A percentile compares a stretch with the other conserved stretches of the same genome.
phyloP scores from a whole-genome alignment of 164 flowering plant genomes.

The Warburgia ugandensis region DNA sequence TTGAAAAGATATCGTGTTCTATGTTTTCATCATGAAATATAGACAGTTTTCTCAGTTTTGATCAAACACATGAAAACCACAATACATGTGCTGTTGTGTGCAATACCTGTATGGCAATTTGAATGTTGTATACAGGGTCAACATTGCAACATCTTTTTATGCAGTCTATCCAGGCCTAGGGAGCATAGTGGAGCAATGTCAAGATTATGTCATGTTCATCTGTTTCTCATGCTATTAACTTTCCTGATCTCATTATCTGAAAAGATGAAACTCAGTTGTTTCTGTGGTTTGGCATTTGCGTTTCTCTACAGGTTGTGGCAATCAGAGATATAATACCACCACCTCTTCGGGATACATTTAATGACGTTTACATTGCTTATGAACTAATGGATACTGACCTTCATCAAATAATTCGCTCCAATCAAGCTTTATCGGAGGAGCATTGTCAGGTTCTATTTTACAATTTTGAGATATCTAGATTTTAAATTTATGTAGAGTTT shows the following conservation, averaged over 20 bases:
- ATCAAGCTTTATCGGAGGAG: slow-evolving; percentile 91
- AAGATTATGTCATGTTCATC: no score
- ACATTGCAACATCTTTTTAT: no score
- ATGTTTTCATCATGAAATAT: no score
- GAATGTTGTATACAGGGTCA: no score
- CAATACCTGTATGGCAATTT: no score
- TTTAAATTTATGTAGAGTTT: no score
- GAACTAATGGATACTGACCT: slow-evolving; percentile 99
- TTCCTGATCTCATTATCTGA: background rate
- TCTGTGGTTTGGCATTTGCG: background rate
- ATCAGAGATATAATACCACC: slow-evolving; percentile 96
- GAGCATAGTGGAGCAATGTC: no score
- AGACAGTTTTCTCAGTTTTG: no score
- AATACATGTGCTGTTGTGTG: no score
- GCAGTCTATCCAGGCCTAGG: no score
- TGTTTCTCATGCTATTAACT: background rate
- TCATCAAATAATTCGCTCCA: slow-evolving; percentile 94
- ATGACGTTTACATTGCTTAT: slow-evolving; percentile 96
- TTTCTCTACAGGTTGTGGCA: slow-evolving; percentile 70
- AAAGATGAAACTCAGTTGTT: background rate
- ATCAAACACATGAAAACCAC: no score
- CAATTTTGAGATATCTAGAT: background rate
- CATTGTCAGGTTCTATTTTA: slow-evolving; percentile 73
- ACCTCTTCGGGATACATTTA: slow-evolving; percentile 61
- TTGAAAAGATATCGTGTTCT: no score